Conservation (phyloP, 169 alveolate genomes). For the Plasmodium billcollinsi region DNA sequence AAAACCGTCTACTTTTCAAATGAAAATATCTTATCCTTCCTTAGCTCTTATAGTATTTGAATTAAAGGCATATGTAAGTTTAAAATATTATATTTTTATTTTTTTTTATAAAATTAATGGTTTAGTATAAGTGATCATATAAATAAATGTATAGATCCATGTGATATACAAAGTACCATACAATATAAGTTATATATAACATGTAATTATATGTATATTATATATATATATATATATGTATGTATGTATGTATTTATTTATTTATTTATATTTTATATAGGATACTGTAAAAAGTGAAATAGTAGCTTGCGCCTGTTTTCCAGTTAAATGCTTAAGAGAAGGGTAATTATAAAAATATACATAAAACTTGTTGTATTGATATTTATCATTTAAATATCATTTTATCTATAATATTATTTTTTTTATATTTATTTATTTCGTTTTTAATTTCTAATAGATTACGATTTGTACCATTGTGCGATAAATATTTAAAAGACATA, state of each 20-base stretch:
- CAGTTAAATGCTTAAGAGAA: constrained; percentile 81
- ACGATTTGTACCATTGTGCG: constrained; percentile 90
- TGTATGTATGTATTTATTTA: constrained; percentile 1
- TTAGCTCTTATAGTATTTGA: constrained; percentile 76
- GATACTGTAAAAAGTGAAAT: constrained; percentile 82
- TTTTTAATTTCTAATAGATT: constrained; percentile 84
- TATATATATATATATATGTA: not conserved
- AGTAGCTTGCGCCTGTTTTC: constrained; percentile 84
- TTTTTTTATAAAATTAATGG: constrained; percentile 1
- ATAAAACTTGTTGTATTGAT: not conserved
- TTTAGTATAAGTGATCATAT: not conserved
- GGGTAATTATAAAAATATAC: constrained; percentile 50
- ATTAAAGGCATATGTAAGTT: constrained; percentile 75
- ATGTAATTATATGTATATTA: not conserved
- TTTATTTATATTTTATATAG: constrained; percentile 25
- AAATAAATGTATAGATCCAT: no score
- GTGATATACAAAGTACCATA: no score
- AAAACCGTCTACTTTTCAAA: constrained; percentile 71
- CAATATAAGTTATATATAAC: no score
- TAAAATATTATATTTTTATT: not conserved
- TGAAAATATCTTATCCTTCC: constrained; percentile 70
- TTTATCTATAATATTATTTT: not conserved
- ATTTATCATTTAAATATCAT: not conserved
- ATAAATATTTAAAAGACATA: constrained; percentile 83
- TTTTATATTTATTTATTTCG: constrained; percentile 53